These are phyloP conservation scores for Colletotrichum sp. DNA, from an alignment of 2,329 filamentous ascomycete species.

Conservation along the genomic window DNA sequence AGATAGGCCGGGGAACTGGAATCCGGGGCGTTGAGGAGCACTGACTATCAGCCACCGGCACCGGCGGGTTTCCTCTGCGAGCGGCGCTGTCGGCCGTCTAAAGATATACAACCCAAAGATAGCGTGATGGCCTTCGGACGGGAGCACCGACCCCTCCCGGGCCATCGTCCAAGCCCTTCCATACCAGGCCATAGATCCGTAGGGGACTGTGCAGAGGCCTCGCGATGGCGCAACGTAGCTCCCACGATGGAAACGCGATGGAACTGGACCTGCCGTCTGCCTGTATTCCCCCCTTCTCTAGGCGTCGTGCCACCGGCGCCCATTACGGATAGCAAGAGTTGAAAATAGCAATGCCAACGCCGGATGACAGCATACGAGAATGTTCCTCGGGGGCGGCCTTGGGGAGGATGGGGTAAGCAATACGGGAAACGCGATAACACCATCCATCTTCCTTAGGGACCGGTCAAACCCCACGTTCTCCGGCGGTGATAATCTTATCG, in stretches of 20 bases:
- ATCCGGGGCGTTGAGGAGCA: neutral
- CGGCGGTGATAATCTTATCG: neutral
- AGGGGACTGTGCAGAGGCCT: neutral
- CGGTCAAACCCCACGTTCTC: neutral
- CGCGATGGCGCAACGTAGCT: neutral
- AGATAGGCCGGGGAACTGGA: neutral
- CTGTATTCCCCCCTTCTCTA: neutral
- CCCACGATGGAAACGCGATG: neutral
- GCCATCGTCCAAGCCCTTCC: neutral
- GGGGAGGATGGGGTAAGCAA: neutral
- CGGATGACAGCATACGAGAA: conserved; percentile 11
- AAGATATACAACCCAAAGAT: neutral
- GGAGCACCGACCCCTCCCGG: neutral
- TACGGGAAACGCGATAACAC: neutral
- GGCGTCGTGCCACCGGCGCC: neutral
- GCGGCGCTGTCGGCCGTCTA: neutral
- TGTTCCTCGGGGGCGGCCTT: neutral
- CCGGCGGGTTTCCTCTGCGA: neutral
- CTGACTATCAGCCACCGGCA: neutral
- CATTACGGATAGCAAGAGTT: neutral
- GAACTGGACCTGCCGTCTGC: neutral
- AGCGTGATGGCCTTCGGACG: neutral
- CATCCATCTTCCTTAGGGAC: neutral
- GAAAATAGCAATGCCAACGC: conserved; percentile 7
- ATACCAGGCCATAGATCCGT: neutral